Evolutionary conservation across 2,329 filamentous ascomycete genomes (phyloP).

Genomic region (Scytalidium sp.): DNA sequence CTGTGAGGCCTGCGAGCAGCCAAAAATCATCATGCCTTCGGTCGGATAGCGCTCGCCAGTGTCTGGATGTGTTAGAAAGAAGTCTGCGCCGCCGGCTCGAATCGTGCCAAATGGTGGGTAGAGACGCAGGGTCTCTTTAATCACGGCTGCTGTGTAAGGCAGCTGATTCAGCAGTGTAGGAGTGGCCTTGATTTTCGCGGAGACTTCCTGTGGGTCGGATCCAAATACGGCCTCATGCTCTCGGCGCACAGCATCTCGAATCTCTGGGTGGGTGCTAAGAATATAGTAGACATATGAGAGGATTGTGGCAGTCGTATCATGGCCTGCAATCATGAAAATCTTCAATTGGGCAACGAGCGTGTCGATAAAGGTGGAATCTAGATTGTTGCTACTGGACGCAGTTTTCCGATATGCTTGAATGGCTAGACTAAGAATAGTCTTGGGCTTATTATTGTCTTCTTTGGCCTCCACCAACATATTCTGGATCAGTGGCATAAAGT

Average conservation of each 20-base stretch:
- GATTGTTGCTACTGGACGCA: neutral
- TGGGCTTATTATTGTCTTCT: slow-evolving; percentile 2
- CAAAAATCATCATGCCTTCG: slow-evolving; percentile 10
- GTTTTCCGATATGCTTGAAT: neutral
- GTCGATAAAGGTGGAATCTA: neutral
- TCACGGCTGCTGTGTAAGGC: slow-evolving; percentile 16
- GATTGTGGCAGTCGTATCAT: slow-evolving; percentile 18
- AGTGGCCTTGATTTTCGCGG: slow-evolving; percentile 7
- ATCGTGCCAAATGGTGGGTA: slow-evolving; percentile 16
- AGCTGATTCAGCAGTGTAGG: slow-evolving; percentile 16
- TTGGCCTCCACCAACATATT: neutral
- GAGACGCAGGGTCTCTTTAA: slow-evolving; percentile 20
- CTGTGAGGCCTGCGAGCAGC: slow-evolving; percentile 24
- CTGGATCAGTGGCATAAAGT: neutral
- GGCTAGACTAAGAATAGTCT: slow-evolving; percentile 8
- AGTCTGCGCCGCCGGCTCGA: slow-evolving; percentile 10
- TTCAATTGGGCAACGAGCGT: slow-evolving; percentile 8
- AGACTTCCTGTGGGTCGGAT: slow-evolving; percentile 8
- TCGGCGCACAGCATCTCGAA: slow-evolving; percentile 11
- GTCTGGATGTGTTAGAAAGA: slow-evolving; percentile 9
- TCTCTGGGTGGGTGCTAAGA: slow-evolving; percentile 14
- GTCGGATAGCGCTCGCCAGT: slow-evolving; percentile 13
- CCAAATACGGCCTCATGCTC: slow-evolving; percentile 21
- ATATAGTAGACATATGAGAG: slow-evolving; percentile 15
- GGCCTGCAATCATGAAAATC: slow-evolving; percentile 17